Base-by-base conservation (phyloP, 177 flowering plant genomes). In the Vitis hybrid region DNA sequence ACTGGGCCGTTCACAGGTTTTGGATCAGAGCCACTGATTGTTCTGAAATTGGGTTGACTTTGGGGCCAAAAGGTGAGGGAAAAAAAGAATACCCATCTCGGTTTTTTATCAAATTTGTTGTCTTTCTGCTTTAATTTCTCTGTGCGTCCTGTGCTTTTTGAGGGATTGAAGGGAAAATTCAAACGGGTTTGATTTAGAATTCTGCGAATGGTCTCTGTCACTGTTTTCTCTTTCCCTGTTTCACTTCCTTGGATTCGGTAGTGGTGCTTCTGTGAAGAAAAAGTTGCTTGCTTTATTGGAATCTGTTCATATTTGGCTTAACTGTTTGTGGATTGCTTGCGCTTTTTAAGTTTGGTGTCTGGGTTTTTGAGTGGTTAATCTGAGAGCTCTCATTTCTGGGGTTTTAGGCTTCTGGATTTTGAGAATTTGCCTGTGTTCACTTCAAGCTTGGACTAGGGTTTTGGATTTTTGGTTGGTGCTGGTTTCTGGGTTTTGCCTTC, bases 231-330 rank as follows among this genome's bases (percentile, higher is more conserved):
- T 62, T 79, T 23, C 71, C 77, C 68, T 65, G 70, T 76, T 74
- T 70, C 54, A 26, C 71, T 69, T 66, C 70, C 77, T 80, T 75
- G 79, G 82, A 82, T 79, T 73, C 75, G 72, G 69, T 18, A 2
- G 56, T 5, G 64, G 52, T 63, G 68, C 54, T 71, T 77, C 51
- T 67, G 18, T 70, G 30, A 48, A 23, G 56, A 34, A 60, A 76
- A 77, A 63, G 73, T 49, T 60, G 55, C 40, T 72, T 50, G 69
- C 86, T 83, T 81, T 85, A 78, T 79, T 56, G 80, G 85, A 62
- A 81, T 78, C 78, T 76, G 77, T 74, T 70, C 66, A 56, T 23
- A 45, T 66, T 48, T 66, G 64, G 64, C 52, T 6, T 66, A 10
- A 67, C 68, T 62, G 61, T 72, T 62, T 62, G 50, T 34, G 68